Conservation (phyloP, 148 eudicot genomes). For the Fagopyrum esculentum region DNA sequence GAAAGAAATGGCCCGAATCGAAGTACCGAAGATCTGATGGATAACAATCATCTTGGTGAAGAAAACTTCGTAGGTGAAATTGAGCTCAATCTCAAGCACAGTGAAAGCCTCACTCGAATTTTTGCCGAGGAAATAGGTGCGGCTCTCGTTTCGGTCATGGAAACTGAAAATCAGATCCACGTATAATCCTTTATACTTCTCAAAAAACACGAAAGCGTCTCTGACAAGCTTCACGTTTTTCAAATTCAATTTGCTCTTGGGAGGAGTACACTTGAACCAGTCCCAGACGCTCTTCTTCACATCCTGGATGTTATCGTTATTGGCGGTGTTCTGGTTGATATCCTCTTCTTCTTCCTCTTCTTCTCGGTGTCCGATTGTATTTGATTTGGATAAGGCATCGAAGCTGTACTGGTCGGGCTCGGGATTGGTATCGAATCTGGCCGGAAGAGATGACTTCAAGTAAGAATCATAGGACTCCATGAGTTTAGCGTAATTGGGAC, state of each 20-base stretch:
- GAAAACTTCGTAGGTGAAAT: slow-evolving; percentile 36
- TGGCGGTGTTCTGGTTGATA: no score
- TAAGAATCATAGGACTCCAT: slow-evolving; percentile 21
- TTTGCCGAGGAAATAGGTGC: slow-evolving; percentile 28
- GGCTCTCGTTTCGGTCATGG: slow-evolving; percentile 30
- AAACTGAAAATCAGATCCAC: slow-evolving; percentile 43
- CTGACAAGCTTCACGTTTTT: slow-evolving; percentile 21
- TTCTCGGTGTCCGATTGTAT: not conserved
- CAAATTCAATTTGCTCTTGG: not conserved
- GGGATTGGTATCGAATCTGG: slow-evolving; percentile 19
- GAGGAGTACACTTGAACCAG: no score
- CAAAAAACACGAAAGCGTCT: slow-evolving; percentile 23
- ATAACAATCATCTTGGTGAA: slow-evolving; percentile 35
- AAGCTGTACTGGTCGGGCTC: slow-evolving; percentile 20
- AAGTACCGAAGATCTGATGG: slow-evolving; percentile 21
- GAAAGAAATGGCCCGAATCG: not conserved
- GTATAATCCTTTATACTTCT: slow-evolving; percentile 35
- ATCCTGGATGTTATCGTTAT: not conserved
- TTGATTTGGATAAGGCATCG: not conserved
- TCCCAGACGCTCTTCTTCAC: not conserved
- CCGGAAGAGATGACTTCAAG: slow-evolving; percentile 24
- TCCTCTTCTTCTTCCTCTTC: no score
- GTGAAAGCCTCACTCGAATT: slow-evolving; percentile 33
- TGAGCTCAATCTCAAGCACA: slow-evolving; percentile 43
- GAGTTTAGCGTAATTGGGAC: no score